Percentiles rank a stretch among this genome's conserved stretches.
Conservation (phyloP, 2,329 filamentous ascomycete genomes). For the Aspergillus terreus region DNA sequence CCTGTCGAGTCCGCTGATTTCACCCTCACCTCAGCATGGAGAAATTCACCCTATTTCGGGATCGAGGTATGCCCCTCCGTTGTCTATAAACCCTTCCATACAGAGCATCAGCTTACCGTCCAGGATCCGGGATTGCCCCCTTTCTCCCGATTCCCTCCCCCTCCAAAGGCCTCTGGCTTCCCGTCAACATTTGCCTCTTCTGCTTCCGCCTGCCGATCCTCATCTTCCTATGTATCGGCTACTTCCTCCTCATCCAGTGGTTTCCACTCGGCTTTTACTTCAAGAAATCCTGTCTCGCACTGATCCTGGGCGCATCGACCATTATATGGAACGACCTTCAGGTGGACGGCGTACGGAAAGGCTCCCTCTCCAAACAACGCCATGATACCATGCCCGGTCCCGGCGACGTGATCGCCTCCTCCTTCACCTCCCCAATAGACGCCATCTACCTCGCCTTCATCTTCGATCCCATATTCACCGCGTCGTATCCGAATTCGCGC, state of each 20-base stretch:
- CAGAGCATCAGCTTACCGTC: neutral
- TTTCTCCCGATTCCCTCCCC: constrained; percentile 79
- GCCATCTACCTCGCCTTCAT: constrained; percentile 90
- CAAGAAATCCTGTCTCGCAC: constrained; percentile 85
- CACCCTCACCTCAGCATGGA: constrained; percentile 61
- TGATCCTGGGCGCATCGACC: constrained; percentile 79
- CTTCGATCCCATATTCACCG: constrained; percentile 92
- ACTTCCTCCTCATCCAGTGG: constrained; percentile 80
- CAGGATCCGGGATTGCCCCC: constrained; percentile 92
- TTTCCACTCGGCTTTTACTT: constrained; percentile 66
- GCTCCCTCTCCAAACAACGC: constrained; percentile 74
- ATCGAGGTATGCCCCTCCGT: constrained; percentile 61
- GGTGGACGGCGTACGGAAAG: constrained; percentile 92
- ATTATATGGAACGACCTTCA: constrained; percentile 99
- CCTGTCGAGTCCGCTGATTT: constrained; percentile 4
- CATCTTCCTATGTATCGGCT: constrained; percentile 61
- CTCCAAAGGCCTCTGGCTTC: constrained; percentile 58
- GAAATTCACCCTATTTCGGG: constrained; percentile 89
- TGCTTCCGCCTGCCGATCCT: constrained; percentile 76
- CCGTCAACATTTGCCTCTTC: constrained; percentile 71
- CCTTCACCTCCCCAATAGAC: constrained; percentile 89
- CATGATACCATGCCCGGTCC: constrained; percentile 71
- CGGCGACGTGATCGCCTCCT: constrained; percentile 79
- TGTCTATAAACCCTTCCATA: neutral
- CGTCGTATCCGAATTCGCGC: constrained; percentile 71